phyloP scores from a whole-genome alignment of 305 asterid species.

The Fraxinus nigra region DNA sequence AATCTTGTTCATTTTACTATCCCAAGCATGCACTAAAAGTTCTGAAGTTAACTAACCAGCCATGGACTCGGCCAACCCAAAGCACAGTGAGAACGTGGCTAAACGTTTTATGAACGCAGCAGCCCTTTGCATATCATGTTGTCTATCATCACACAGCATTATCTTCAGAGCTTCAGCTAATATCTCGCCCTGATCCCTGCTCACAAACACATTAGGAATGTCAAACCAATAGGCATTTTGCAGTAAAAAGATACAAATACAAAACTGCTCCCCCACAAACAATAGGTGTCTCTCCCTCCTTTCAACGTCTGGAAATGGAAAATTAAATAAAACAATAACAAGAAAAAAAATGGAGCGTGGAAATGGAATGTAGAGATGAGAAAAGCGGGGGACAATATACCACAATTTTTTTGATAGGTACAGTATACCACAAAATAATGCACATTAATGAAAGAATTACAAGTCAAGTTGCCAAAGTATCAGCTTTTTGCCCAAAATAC shows the following conservation, averaged over 20 bases:
- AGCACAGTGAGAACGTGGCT: conserved; percentile 70
- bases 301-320: not conserved
- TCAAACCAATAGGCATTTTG: not conserved
- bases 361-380: not conserved
- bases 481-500: not conserved
- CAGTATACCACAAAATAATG: not conserved
- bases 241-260: not conserved
- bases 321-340: not conserved
- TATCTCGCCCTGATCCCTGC: conserved; percentile 84
- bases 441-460: not conserved
- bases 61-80: conserved; percentile 85
- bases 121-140: conserved; percentile 94
- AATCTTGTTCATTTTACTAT: not conserved
- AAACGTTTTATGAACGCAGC: conserved; percentile 92
- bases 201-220: conserved; percentile 16
- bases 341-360: not conserved
- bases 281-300: not conserved
- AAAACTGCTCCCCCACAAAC: not conserved
- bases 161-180: conserved; percentile 88
- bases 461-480: not conserved
- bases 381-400: not conserved
- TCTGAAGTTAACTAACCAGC: conserved; percentile 51
- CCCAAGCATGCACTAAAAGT: not conserved
- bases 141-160: conserved; percentile 91
- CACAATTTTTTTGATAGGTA: not conserved